Base-by-base conservation (phyloP, 1,139 yeast species). In the Spathaspora jeffriesii region DNA sequence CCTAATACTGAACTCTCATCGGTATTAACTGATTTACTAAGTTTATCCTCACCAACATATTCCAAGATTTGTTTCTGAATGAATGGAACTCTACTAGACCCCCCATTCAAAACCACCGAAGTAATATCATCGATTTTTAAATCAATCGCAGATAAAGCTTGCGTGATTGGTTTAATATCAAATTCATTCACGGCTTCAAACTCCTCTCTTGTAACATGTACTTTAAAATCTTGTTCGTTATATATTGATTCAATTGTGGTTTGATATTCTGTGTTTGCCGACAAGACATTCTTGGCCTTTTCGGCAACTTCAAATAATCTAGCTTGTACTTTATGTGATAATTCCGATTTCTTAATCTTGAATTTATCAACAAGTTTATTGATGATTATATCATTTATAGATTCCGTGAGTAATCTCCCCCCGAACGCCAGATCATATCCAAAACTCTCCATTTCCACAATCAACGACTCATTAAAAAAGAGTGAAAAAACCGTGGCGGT, bases 1-100 rank as follows among this genome's bases (percentile, higher is more conserved):
- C 99, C 99, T 59, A 89, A 75, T 13, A 91, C 96, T 50, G 90
- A 91, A 50, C 97, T 84, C 67, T 93, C 99, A 67, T 93, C 99
- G 0, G 99, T 95, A 64, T 93, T 93, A 43, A 95, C 96, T 47
- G 86, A 89, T 64, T 86, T 91, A n/a, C 96, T 78, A 43, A 95
- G 73, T 47, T 75, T 71, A 2, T 79, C 84, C 27, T 82, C 84
- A 2, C 58, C 58, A 39, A 85, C 69, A 42, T 87, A 72, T 4
- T 78, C 64, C 5, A 69, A 59, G 50, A 86, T 66, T 47, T 76
- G 79, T 43, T 77, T 73, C 64, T 90, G 96, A 45, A 93, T 85
- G 59, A 88, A 79, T 15, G 99, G 99, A 25, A 91, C 88, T 64
- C 99, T 83, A 10, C 95, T 83, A 1, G 96, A 82, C 0, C 99